Evolutionary conservation across 257 asterid genomes (phyloP).

Genomic region (Capsicum pubescens): DNA sequence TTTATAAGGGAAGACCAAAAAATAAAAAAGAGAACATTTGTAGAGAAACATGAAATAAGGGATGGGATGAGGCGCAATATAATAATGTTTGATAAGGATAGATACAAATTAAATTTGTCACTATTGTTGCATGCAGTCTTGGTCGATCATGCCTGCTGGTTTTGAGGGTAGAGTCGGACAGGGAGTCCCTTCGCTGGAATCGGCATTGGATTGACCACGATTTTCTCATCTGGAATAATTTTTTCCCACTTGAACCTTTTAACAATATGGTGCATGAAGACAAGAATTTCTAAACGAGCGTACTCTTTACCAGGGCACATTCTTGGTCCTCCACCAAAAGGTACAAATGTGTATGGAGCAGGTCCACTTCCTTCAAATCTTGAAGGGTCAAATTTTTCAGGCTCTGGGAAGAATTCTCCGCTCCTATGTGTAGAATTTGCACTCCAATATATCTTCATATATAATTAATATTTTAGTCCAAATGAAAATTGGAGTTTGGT

Average conservation of each 20-base stretch:
- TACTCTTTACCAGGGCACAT: conserved; percentile 19
- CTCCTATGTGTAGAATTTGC: conserved; percentile 18
- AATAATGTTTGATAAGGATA: not conserved
- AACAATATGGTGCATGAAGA: conserved; percentile 20
- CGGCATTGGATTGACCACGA: conserved; percentile 14
- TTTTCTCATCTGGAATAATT: conserved; percentile 23
- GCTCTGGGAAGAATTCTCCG: not conserved
- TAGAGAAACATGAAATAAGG: not conserved
- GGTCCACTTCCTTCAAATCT: conserved; percentile 25
- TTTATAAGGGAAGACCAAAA: not conserved
- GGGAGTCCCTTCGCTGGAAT: conserved; percentile 19
- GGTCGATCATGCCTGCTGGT: not conserved
- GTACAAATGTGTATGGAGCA: conserved; percentile 24
- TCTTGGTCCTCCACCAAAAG: conserved; percentile 23
- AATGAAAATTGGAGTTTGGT: not conserved
- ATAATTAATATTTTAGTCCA: not conserved
- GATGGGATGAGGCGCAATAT: not conserved
- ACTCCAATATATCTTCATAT: conserved; percentile 10
- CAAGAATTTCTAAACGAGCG: conserved; percentile 19
- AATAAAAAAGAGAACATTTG: not conserved
- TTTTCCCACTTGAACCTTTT: conserved; percentile 5
- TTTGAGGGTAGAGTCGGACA: conserved; percentile 16
- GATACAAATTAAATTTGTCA: not conserved
- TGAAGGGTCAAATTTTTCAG: conserved; percentile 11
- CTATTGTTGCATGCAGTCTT: not conserved